Conservation (phyloP, 441 rosid species). For the Adansonia grandidieri region DNA sequence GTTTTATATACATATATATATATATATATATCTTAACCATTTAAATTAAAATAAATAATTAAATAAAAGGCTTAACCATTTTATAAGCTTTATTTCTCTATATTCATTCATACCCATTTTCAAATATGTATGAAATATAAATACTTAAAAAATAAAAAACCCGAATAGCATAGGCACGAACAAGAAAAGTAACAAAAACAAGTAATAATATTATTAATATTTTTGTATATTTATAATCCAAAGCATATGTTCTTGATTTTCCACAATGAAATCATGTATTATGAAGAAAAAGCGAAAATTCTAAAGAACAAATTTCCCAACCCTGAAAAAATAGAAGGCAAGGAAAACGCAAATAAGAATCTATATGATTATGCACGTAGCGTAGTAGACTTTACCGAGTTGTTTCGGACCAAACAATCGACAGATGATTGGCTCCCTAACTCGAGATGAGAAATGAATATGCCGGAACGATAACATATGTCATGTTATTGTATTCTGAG, state of each 20-base stretch:
- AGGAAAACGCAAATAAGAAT: slow-evolving; percentile 25
- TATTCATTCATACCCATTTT: too few relatives aligned
- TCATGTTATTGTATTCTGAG: slow-evolving; percentile 27
- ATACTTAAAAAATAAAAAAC: too few relatives aligned
- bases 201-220: background rate
- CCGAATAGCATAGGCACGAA: background rate
- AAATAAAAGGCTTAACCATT: too few relatives aligned
- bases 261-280: background rate
- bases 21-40: too few relatives aligned
- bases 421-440: slow-evolving; percentile 1
- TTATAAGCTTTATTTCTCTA: too few relatives aligned
- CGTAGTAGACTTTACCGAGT: background rate
- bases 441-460: background rate
- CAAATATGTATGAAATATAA: too few relatives aligned
- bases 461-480: background rate
- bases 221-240: background rate
- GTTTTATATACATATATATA: too few relatives aligned
- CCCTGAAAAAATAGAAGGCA: slow-evolving; percentile 31
- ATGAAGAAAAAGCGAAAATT: background rate
- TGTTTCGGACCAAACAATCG: slow-evolving; percentile 6
- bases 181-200: slow-evolving; percentile 1
- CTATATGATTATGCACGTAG: slow-evolving; percentile 17
- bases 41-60: too few relatives aligned
- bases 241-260: slow-evolving; percentile 7
- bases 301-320: slow-evolving; percentile 23